Evolutionary conservation across 2,329 filamentous ascomycete species (phyloP).

Genomic region (Moelleriella libera): DNA sequence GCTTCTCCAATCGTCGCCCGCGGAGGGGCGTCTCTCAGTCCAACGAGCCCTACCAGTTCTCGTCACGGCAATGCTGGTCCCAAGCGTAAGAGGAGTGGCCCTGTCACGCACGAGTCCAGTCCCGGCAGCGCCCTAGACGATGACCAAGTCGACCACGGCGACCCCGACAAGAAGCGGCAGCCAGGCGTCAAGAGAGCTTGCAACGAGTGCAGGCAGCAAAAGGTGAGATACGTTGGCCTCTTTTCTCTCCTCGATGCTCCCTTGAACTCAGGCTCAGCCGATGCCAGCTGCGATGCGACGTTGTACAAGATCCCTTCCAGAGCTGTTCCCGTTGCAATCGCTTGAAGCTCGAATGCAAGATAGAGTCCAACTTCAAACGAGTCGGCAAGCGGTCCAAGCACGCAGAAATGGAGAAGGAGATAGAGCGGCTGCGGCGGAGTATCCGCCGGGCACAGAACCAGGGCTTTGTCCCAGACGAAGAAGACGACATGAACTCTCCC

Average conservation of each 20-base stretch:
- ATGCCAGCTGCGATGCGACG: constrained; percentile 63
- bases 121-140: constrained; percentile 37
- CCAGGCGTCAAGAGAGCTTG: constrained; percentile 66
- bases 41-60: constrained; percentile 40
- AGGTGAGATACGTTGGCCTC: constrained; percentile 35
- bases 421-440: constrained; percentile 51
- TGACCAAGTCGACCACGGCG: constrained; percentile 29
- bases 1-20: constrained; percentile 29
- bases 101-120: constrained; percentile 38
- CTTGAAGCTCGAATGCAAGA: constrained; percentile 70
- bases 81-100: constrained; percentile 45
- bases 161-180: constrained; percentile 47
- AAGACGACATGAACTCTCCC: constrained; percentile 46
- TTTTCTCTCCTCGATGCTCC: neutral
- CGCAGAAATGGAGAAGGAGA: constrained; percentile 76
- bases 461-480: constrained; percentile 40
- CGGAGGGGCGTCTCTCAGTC: constrained; percentile 35
- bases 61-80: constrained; percentile 31
- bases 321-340: constrained; percentile 67
- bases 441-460: constrained; percentile 45
- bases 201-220: constrained; percentile 76
- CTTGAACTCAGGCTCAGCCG: neutral
- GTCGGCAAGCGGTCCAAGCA: constrained; percentile 71
- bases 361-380: constrained; percentile 78
- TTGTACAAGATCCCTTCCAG: constrained; percentile 66